phyloP scores from a whole-genome alignment of 2,329 filamentous ascomycete species.

The Trichoderma arundinaceum region DNA sequence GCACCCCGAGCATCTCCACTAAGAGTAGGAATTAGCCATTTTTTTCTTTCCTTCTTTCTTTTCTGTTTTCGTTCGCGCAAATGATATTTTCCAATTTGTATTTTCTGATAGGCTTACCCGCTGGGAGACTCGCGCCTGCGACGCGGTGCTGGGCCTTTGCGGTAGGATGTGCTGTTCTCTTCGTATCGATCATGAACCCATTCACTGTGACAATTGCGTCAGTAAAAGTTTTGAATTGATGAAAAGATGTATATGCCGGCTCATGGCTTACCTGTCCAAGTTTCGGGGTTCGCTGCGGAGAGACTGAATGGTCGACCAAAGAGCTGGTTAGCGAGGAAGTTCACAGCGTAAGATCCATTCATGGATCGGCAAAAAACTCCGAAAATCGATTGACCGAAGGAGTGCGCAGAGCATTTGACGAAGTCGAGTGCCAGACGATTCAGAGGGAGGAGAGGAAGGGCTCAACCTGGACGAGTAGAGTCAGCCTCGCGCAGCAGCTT shows the following conservation, averaged over 20 bases:
- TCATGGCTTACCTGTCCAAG: conserved; percentile 67
- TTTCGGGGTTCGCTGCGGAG: conserved; percentile 68
- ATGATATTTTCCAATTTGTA: too few species aligned
- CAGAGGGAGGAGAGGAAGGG: conserved; percentile 31
- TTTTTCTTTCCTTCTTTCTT: neutral
- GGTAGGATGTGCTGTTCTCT: conserved; percentile 60
- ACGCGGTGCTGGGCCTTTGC: conserved; percentile 49
- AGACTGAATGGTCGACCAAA: conserved; percentile 57
- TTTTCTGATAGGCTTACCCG: conserved; percentile 39
- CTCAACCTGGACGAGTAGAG: conserved; percentile 42
- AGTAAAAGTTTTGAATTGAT: neutral
- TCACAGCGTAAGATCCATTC: conserved; percentile 45
- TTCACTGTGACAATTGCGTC: conserved; percentile 61
- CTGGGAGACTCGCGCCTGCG: conserved; percentile 53
- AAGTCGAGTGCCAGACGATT: conserved; percentile 39
- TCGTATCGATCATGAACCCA: conserved; percentile 95
- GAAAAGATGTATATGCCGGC: neutral
- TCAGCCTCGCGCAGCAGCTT: conserved; percentile 31
- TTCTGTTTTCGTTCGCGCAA: too few species aligned
- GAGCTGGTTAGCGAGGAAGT: conserved; percentile 40
- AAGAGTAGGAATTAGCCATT: conserved; percentile 28
- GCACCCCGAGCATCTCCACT: conserved; percentile 61
- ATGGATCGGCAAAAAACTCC: conserved; percentile 41
- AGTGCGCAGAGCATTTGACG: conserved; percentile 39
- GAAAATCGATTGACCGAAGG: conserved; percentile 42